These are phyloP conservation scores for Neonectria coccinea DNA, from an alignment of 2,329 filamentous ascomycete species.

Conservation along the genomic window DNA sequence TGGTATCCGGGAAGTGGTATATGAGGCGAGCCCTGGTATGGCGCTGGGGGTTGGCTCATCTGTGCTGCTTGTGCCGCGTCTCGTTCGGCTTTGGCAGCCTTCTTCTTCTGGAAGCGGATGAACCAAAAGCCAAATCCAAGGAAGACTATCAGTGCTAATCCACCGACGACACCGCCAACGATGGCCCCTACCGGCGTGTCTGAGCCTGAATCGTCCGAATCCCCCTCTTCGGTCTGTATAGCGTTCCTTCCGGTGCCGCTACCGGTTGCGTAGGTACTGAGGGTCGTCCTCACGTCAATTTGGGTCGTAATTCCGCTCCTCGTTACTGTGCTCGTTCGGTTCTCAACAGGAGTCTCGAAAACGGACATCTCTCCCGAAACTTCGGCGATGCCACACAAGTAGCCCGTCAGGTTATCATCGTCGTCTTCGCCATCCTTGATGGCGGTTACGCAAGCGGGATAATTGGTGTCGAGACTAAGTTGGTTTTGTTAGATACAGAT, in stretches of 20 bases:
- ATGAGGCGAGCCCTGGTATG: neutral
- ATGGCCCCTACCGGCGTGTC: conserved; percentile 13
- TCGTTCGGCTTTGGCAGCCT: conserved; percentile 7
- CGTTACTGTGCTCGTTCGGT: conserved; percentile 7
- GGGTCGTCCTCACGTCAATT: neutral
- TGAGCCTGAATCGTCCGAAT: neutral
- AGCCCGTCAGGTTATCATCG: conserved; percentile 5
- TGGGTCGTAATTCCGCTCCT: conserved; percentile 1
- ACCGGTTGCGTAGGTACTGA: neutral
- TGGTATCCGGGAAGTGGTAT: neutral
- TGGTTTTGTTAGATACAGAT: neutral
- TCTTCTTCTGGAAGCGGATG: conserved; percentile 19
- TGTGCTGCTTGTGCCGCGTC: neutral
- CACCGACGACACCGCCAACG: conserved; percentile 16
- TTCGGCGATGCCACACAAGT: neutral
- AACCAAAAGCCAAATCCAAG: conserved; percentile 20
- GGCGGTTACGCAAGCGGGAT: conserved; percentile 6
- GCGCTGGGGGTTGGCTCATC: neutral
- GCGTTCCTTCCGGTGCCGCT: neutral
- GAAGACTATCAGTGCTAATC: conserved; percentile 8
- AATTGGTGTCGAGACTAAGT: neutral
- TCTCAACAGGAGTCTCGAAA: conserved; percentile 3
- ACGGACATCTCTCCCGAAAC: neutral
- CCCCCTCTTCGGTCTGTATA: neutral
- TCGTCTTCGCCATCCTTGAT: conserved; percentile 7